Evolutionary conservation across 2,329 filamentous ascomycete species (phyloP).

Genomic region (Pseudopyrenochaeta lycopersici): DNA sequence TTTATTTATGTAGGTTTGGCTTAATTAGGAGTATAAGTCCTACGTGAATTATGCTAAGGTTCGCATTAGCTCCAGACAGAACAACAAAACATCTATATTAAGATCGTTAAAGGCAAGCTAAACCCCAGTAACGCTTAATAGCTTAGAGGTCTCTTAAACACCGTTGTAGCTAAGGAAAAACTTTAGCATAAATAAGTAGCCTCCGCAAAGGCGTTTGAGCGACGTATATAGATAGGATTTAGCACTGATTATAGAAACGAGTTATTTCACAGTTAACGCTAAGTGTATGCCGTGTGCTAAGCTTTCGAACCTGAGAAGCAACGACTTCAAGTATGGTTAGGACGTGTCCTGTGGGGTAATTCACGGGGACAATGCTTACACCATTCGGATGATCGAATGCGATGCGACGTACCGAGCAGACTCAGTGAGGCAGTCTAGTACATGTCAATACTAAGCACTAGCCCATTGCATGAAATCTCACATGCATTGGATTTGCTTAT

Average conservation of each 20-base stretch:
- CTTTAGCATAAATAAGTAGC: neutral
- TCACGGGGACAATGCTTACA: too few species aligned
- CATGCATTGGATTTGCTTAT: too few species aligned
- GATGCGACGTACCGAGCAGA: too few species aligned
- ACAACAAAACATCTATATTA: too few species aligned
- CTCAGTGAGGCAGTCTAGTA: too few species aligned
- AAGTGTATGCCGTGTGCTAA: slow-evolving; percentile 39
- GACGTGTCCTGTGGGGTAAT: slow-evolving; percentile 41
- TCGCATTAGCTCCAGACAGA: slow-evolving; percentile 38
- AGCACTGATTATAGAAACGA: slow-evolving; percentile 50
- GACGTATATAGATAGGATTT: slow-evolving; percentile 37
- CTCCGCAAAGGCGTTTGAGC: slow-evolving; percentile 18
- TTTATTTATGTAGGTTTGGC: slow-evolving; percentile 57
- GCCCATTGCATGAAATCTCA: too few species aligned
- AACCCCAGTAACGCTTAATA: too few species aligned
- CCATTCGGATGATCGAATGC: too few species aligned
- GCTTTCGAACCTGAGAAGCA: neutral
- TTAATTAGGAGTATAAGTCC: slow-evolving; percentile 57
- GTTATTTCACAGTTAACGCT: slow-evolving; percentile 45
- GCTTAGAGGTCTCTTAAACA: neutral
- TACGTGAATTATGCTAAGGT: slow-evolving; percentile 56
- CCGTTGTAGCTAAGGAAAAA: neutral
- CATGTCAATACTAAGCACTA: too few species aligned
- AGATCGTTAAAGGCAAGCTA: too few species aligned
- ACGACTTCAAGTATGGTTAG: slow-evolving; percentile 48